Percentiles rank a stretch among this genome's conserved stretches.
Conservation (phyloP, 768 basidiomycete genomes). For the Pleurotus eryngii region DNA sequence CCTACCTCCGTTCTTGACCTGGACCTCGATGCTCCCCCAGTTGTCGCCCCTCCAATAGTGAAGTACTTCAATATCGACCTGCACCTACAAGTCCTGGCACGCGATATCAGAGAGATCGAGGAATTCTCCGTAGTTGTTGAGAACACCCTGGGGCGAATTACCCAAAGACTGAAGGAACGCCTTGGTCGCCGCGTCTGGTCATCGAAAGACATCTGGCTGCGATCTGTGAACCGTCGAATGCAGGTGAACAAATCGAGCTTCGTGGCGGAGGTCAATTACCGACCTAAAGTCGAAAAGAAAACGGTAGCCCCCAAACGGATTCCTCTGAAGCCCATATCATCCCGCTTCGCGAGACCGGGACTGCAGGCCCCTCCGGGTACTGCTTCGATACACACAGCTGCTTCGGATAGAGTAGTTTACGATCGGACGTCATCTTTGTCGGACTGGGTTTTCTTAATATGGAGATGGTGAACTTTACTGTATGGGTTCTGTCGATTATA, state of each 20-base stretch:
- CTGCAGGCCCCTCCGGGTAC: too few relatives aligned
- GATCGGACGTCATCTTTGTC: too few relatives aligned
- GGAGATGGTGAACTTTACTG: too few relatives aligned
- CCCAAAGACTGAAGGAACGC: constrained; percentile 67
- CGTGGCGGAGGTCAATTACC: constrained; percentile 49
- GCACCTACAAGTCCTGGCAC: constrained; percentile 55
- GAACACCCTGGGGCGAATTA: constrained; percentile 45
- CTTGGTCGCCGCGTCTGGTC: constrained; percentile 77
- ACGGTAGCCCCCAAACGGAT: too few relatives aligned
- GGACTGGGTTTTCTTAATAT: too few relatives aligned
- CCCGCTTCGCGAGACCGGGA: too few relatives aligned
- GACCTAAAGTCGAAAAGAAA: constrained; percentile 12
- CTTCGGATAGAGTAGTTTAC: too few relatives aligned
- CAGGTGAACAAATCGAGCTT: constrained; percentile 43
- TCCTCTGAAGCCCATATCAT: too few relatives aligned
- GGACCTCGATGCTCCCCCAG: constrained; percentile 28
- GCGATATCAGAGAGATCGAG: constrained; percentile 50
- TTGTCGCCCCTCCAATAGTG: constrained; percentile 16
- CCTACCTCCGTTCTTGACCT: constrained; percentile 29
- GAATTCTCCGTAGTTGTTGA: constrained; percentile 38
- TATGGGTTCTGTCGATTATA: too few relatives aligned
- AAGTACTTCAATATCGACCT: constrained; percentile 49
- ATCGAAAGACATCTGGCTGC: constrained; percentile 53
- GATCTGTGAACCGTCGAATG: constrained; percentile 19
- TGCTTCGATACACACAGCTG: too few relatives aligned